Evolutionary conservation across 495 filamentous ascomycete genomes (phyloP), one percentile per base, ranked within the genome.

Genomic region (Talaromyces proteolyticus): DNA sequence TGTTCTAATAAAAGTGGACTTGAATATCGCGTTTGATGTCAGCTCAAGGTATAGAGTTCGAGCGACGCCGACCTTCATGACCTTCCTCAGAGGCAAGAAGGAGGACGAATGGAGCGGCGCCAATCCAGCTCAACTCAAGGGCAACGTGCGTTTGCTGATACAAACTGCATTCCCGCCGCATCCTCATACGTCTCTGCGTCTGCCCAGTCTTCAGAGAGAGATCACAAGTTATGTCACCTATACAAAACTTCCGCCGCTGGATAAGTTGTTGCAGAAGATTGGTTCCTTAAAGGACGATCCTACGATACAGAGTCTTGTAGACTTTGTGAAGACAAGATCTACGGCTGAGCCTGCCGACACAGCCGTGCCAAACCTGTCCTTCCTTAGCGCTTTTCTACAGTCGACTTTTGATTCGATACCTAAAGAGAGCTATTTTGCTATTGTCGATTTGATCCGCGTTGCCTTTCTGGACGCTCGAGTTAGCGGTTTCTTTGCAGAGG

Each of bases 41-140:
- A 78, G 72, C 24, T 65, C 67, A 20, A 78, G 75, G 23, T 96
- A 90, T 65, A 61, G 69, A 37, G 78, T 96, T 47, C 75, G 76
- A 6, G 83, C 85, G 21, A 95, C 90, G 0, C 92, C 92, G 2
- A 96, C 93, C 2, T 96, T 96, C 62, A 86, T 92, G 58, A 91
- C 89, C 2, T 96, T 90, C 56, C 63, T 93, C 29, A 82, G 79
- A 49, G 90, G 90, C 12, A 60, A 83, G 47, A 81, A 91, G 63
- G 75, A 87, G 10, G 83, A 91, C 55, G 74, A 85, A 54, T 97
- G 91, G 91, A 75, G 72, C 42, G 90, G 90, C 5, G 88, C 87
- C 5, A 84, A 87, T 58, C 77, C 82, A 7, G 67, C 66, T 17
- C 76, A 83, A 10, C 72, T 97, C 6, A 77, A 78, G 52, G 80